Evolutionary conservation across 805 yeast genomes (phyloP), one percentile per base, ranked within the genome.

Genomic region (Monosporozyma aerobia): DNA sequence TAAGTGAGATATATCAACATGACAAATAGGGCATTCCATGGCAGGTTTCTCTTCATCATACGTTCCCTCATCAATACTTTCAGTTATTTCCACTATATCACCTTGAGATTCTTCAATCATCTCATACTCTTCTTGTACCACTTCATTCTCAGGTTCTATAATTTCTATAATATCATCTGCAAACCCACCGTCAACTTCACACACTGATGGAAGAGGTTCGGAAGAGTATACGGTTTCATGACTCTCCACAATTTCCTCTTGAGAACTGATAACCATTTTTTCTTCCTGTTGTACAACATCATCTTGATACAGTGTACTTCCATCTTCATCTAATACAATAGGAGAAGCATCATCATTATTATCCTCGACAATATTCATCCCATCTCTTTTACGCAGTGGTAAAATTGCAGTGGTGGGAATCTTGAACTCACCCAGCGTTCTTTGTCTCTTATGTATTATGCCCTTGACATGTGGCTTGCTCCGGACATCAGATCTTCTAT

Each of bases 11-110:
- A 83, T 56, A 44, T 73, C 63, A 2, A 67, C 50, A 6, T 54
- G 51, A 57, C 89, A 83, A 1, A 82, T 63, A 0, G 87, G 88
- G 59, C 89, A 83, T 2, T 16, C 8, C 2, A 69, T 56, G 1
- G 22, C 14, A 19, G 10, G n/a, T 8, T 47, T 29, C 22, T 35
- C n/a, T 35, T 13, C 14, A 19, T 13, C 19, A 35, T 4, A n/a
- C 14, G 39, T 35, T 14, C 14, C n/a, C 39, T 35, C 16, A n/a
- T 16, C 14, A 7, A 6, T 7, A 13, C 8, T 7, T 35, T 35
- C 39, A 4, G 39, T 13, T 35, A 35, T 14, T 14, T 35, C 39
- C 4, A 35, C 14, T 3, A 35, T 14, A 35, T 14, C 39, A 35
- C n/a, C 39, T 35, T 35, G 39, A 13, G 23, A 25, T n/a, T 25